A percentile compares a stretch with the other conserved stretches of the same genome.
These are phyloP conservation scores for Plectosphaerella sp. DNA, from an alignment of 2,329 filamentous ascomycete genomes.

Conservation along the genomic window DNA sequence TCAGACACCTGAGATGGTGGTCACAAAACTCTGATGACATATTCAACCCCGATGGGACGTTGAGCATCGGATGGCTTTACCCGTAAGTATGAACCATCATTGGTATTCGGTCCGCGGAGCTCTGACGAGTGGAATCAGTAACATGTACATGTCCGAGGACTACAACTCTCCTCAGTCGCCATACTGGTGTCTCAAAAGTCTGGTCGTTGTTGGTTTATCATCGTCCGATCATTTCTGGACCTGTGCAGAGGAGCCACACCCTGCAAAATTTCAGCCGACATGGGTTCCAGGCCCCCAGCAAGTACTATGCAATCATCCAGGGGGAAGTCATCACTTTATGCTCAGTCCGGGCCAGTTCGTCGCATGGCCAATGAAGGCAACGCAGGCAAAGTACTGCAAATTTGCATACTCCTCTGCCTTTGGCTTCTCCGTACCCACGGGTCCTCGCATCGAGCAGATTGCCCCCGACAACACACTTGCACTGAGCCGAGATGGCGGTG, in stretches of 20 bases:
- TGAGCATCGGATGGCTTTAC: constrained; percentile 39
- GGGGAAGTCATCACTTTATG: constrained; percentile 34
- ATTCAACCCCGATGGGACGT: constrained; percentile 42
- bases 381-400: constrained; percentile 40
- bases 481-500: constrained; percentile 23
- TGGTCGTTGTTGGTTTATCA: constrained; percentile 29
- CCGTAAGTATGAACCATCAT: constrained; percentile 14
- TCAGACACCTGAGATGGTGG: constrained; percentile 49
- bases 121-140: constrained; percentile 10
- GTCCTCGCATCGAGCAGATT: constrained; percentile 25
- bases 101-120: too few relatives aligned
- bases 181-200: constrained; percentile 43
- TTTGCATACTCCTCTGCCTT: constrained; percentile 45
- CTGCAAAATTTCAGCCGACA: constrained; percentile 13
- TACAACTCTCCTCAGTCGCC: constrained; percentile 46
- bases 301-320: constrained; percentile 33
- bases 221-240: constrained; percentile 34
- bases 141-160: constrained; percentile 44
- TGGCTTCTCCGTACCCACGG: constrained; percentile 37
- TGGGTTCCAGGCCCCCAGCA: constrained; percentile 28
- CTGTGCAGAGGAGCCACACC: constrained; percentile 27
- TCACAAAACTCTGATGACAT: constrained; percentile 30
- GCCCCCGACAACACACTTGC: constrained; percentile 25
- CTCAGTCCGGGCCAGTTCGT: constrained; percentile 34
- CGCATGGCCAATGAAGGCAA: constrained; percentile 31